phyloP scores from a whole-genome alignment of 169 alveolate genomes.

The Plasmodium fragile region DNA sequence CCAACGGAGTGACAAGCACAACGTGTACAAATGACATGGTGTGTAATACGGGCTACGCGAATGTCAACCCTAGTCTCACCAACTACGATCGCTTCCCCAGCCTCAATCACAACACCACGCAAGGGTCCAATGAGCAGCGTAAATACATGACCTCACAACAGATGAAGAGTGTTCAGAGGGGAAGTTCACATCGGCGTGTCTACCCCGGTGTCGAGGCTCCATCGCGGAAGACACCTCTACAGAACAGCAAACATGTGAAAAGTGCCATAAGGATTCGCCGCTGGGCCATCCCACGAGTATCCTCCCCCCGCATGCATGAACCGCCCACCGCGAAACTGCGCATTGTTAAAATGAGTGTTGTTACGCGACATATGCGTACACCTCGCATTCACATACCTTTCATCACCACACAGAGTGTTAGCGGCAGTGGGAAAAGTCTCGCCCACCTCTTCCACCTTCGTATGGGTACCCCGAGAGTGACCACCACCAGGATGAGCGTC shows the following conservation, averaged over 20 bases:
- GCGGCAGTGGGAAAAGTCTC: not conserved
- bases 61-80: not conserved
- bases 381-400: not conserved
- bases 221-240: not conserved
- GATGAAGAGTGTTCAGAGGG: not conserved
- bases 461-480: not conserved
- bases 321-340: not conserved
- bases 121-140: not conserved
- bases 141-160: not conserved
- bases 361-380: not conserved
- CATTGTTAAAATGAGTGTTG: not conserved
- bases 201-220: not conserved
- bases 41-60: not conserved
- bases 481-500: not conserved
- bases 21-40: not conserved
- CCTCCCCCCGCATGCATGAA: not conserved
- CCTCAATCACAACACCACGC: not conserved
- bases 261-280: not conserved
- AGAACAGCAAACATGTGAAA: not conserved
- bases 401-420: not conserved
- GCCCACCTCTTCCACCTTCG: not conserved
- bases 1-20: not conserved
- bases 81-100: not conserved
- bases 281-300: not conserved
- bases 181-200: not conserved